Conservation (phyloP, 805 yeast genomes). For the Citeromyces nyonsensis region DNA sequence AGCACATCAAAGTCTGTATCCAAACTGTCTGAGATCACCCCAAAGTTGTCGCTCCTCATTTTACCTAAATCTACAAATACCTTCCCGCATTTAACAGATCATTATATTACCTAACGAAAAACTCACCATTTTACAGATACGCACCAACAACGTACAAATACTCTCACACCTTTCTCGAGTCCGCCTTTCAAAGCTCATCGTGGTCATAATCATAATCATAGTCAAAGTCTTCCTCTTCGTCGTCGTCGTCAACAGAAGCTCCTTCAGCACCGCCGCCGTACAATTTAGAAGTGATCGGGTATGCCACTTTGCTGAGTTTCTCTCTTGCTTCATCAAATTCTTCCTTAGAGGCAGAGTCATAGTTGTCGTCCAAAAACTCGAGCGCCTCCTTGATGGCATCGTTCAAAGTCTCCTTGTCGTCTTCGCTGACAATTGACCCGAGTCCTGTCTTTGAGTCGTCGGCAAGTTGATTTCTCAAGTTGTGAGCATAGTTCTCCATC, state of each 20-base stretch:
- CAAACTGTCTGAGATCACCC: too few relatives aligned
- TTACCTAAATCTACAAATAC: too few relatives aligned
- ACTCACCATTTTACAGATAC: too few relatives aligned
- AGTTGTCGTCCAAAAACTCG: conserved; percentile 55
- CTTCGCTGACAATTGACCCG: conserved; percentile 73
- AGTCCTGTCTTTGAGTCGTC: conserved; percentile 37
- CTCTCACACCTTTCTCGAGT: too few relatives aligned
- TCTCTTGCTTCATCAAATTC: conserved; percentile 90
- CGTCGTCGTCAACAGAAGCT: conserved; percentile 23
- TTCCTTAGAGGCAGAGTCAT: conserved; percentile 77
- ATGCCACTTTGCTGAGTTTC: conserved; percentile 64
- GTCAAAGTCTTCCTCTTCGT: conserved; percentile 34
- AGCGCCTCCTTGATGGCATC: conserved; percentile 81
- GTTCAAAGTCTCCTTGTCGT: conserved; percentile 75
- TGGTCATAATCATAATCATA: conserved; percentile 35
- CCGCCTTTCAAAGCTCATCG: conserved; percentile 31
- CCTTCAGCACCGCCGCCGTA: conserved; percentile 44
- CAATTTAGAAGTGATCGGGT: conserved; percentile 85
- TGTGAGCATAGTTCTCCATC: conserved; percentile 79
- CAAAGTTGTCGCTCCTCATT: too few relatives aligned
- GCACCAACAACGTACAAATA: too few relatives aligned
- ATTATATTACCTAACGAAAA: too few relatives aligned
- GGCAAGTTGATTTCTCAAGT: conserved; percentile 49
- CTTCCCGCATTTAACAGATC: too few relatives aligned
- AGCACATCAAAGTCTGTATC: too few relatives aligned